phyloP scores from a whole-genome alignment of 371 early-diverging fungal genomes.

The Caulochytrium protostelioides region DNA sequence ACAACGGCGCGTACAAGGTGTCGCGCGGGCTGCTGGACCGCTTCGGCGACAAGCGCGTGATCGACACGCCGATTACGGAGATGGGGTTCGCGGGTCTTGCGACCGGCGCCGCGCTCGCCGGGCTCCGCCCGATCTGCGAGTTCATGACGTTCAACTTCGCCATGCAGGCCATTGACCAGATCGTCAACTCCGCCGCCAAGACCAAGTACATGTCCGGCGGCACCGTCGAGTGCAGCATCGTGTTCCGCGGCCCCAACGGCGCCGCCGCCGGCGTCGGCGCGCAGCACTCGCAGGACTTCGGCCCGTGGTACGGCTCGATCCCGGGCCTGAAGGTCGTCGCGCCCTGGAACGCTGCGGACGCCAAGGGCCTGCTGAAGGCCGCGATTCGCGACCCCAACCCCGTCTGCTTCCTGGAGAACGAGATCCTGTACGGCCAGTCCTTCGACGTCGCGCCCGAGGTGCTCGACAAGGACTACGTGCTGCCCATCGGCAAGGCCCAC shows the following conservation, averaged over 20 bases:
- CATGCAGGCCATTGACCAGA: slow-evolving; percentile 99
- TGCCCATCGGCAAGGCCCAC: slow-evolving; percentile 94
- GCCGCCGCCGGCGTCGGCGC: slow-evolving; percentile 97
- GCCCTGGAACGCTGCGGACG: slow-evolving; percentile 94
- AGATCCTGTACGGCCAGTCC: slow-evolving; percentile 86
- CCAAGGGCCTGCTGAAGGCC: slow-evolving; percentile 89
- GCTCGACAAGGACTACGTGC: slow-evolving; percentile 62
- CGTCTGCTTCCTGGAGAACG: slow-evolving; percentile 94
- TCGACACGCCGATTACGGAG: slow-evolving; percentile 99
- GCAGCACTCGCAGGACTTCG: slow-evolving; percentile 98
- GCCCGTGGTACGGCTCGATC: slow-evolving; percentile 94
- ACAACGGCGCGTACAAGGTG: slow-evolving; percentile 98
- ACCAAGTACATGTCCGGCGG: slow-evolving; percentile 98
- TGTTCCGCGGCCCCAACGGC: slow-evolving; percentile 99
- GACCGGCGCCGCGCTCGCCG: slow-evolving; percentile 86
- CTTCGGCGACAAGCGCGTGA: slow-evolving; percentile 88
- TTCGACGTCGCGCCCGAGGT: slow-evolving; percentile 70
- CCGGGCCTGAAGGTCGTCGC: slow-evolving; percentile 96
- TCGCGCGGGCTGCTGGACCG: slow-evolving; percentile 94
- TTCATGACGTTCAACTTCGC: slow-evolving; percentile 99
- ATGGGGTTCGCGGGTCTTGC: slow-evolving; percentile 98
- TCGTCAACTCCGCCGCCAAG: slow-evolving; percentile 98
- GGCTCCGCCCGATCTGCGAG: slow-evolving; percentile 95
- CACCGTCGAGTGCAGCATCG: slow-evolving; percentile 72
- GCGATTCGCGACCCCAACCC: slow-evolving; percentile 98